Percentiles rank a stretch among this genome's conserved stretches.
Conservation (phyloP, 2,329 filamentous ascomycete species). For the Septoria linicola region DNA sequence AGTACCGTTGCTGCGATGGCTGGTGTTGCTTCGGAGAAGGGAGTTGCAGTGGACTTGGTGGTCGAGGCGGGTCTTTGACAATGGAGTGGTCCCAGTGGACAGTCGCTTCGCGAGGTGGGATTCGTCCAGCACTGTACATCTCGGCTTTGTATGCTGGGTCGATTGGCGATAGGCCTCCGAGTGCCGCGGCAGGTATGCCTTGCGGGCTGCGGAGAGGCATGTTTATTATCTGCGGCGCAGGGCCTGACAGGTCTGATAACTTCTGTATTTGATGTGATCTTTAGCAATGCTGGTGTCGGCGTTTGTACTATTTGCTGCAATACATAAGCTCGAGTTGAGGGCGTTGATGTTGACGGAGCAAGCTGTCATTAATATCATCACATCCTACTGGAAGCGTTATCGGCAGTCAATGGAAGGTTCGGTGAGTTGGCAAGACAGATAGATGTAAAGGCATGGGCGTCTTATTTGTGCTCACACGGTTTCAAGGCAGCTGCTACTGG, state of each 20-base stretch:
- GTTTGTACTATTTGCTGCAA: too few species aligned
- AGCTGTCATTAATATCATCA: too few species aligned
- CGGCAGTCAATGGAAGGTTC: too few species aligned
- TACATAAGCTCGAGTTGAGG: too few species aligned
- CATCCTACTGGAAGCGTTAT: too few species aligned
- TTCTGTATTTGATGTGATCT: not conserved
- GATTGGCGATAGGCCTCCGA: slow-evolving; percentile 2
- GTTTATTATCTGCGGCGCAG: not conserved
- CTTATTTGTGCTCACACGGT: too few species aligned
- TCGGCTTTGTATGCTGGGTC: not conserved
- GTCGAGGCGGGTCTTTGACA: not conserved
- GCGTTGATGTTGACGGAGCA: too few species aligned
- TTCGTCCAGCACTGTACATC: not conserved
- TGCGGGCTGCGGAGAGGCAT: not conserved
- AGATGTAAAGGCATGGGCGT: too few species aligned
- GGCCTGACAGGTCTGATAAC: too few species aligned
- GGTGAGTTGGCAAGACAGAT: too few species aligned
- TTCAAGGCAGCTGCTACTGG: too few species aligned
- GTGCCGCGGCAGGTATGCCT: slow-evolving; percentile 3
- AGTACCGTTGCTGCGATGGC: too few species aligned
- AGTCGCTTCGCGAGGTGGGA: slow-evolving; percentile 1
- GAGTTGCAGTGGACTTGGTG: slow-evolving; percentile 1
- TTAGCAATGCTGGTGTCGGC: not conserved
- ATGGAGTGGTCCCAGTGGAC: slow-evolving; percentile 7
- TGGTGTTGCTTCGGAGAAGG: not conserved